A percentile compares a stretch with the other conserved stretches of the same genome.
These are phyloP conservation scores for Alternaria triticina DNA, from an alignment of 2,329 filamentous ascomycete genomes.

Conservation along the genomic window DNA sequence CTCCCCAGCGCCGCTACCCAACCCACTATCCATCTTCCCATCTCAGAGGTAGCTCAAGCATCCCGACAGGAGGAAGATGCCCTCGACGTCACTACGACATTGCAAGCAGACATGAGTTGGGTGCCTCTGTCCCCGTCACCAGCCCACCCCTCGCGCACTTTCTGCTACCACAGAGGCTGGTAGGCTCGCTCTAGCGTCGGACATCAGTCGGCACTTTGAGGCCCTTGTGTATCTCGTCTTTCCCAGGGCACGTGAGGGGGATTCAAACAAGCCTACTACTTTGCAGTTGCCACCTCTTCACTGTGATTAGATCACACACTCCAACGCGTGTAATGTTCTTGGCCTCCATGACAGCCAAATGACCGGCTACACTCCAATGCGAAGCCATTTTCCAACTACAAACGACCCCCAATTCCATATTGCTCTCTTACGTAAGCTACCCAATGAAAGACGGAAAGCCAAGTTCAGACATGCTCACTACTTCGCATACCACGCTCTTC, in stretches of 20 bases:
- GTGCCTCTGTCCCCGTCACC: background rate
- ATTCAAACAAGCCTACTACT: no score
- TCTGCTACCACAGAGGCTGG: no score
- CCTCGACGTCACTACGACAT: background rate
- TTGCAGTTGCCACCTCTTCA: no score
- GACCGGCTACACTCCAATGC: background rate
- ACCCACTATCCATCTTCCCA: background rate
- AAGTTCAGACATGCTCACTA: background rate
- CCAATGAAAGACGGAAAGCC: background rate
- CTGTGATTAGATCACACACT: no score
- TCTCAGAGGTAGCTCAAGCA: background rate
- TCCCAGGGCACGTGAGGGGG: no score
- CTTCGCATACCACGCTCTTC: background rate
- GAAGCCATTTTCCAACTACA: background rate
- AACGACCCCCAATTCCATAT: background rate
- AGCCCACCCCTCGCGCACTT: no score
- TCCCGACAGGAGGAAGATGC: background rate
- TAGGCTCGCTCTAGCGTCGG: no score
- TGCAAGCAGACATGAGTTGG: background rate
- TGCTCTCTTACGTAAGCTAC: background rate
- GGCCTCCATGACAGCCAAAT: background rate
- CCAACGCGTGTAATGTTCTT: no score
- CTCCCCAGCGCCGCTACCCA: background rate
- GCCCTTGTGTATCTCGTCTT: no score
- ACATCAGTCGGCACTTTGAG: no score